These are phyloP conservation scores for Erysiphe neolycopersici DNA, from an alignment of 2,329 filamentous ascomycete genomes.

Conservation along the genomic window DNA sequence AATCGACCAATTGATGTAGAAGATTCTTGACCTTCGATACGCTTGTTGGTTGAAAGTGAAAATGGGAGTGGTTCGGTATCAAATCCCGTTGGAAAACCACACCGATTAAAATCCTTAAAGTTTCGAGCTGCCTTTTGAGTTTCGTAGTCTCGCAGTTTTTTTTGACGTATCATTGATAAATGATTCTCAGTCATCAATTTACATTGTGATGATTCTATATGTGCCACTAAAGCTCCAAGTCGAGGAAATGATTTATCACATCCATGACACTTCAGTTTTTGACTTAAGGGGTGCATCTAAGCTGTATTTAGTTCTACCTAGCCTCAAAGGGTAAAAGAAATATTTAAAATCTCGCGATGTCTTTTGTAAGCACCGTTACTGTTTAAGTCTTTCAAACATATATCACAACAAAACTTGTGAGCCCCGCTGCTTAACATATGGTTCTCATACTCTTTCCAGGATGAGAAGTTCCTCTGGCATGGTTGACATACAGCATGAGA, in stretches of 20 bases:
- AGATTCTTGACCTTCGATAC: no score
- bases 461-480: no score
- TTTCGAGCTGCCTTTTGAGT: slow-evolving; percentile 1
- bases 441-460: not conserved
- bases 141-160: slow-evolving; percentile 1
- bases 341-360: not conserved
- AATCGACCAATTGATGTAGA: no score
- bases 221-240: slow-evolving; percentile 6
- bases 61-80: not conserved
- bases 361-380: not conserved
- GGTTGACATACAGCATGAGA: no score
- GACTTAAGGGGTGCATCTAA: slow-evolving; percentile 1
- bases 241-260: slow-evolving; percentile 5
- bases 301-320: not conserved
- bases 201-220: slow-evolving; percentile 6
- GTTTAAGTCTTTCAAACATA: slow-evolving; percentile 1
- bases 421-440: not conserved
- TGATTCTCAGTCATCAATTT: not conserved
- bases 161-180: slow-evolving; percentile 1
- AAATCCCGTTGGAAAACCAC: not conserved
- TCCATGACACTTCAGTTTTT: slow-evolving; percentile 5
- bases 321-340: not conserved
- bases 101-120: slow-evolving; percentile 1
- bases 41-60: no score
- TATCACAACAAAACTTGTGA: not conserved